Percentiles rank a stretch among this genome's conserved stretches.
phyloP scores from a whole-genome alignment of 2,329 filamentous ascomycete genomes.

The Grosmannia clavigera region DNA sequence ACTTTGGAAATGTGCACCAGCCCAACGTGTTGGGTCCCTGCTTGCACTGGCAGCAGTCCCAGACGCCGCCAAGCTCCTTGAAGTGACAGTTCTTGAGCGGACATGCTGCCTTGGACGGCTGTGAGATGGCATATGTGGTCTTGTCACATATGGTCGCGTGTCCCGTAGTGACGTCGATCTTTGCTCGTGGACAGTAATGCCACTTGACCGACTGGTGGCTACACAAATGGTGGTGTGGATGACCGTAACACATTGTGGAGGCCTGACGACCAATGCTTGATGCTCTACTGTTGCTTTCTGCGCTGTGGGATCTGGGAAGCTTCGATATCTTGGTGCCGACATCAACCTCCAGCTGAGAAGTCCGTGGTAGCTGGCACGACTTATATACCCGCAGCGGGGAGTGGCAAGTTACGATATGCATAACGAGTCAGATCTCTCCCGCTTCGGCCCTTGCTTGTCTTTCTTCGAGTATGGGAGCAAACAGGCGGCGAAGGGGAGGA shows the following conservation, averaged over 20 bases:
- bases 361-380: background rate
- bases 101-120: constrained; percentile 31
- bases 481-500: background rate
- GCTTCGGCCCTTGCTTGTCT: background rate
- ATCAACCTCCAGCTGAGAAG: background rate
- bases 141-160: constrained; percentile 37
- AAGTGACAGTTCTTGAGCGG: constrained; percentile 40
- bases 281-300: background rate
- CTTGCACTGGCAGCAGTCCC: constrained; percentile 42
- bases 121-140: constrained; percentile 32
- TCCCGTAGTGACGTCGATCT: constrained; percentile 36
- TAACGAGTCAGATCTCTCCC: too few species aligned
- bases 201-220: constrained; percentile 42
- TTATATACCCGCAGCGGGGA: background rate
- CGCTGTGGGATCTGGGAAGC: too few species aligned
- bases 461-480: background rate
- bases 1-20: constrained; percentile 33
- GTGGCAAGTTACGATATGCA: background rate
- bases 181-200: constrained; percentile 38
- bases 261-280: background rate
- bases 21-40: constrained; percentile 38
- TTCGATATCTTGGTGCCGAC: background rate
- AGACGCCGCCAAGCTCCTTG: constrained; percentile 33
- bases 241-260: constrained; percentile 39
- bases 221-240: constrained; percentile 39